A percentile compares a stretch with the other conserved stretches of the same genome.
These are phyloP conservation scores for Psophocarpus tetragonolobus DNA, from an alignment of 306 rosid species.

Conservation along the genomic window DNA sequence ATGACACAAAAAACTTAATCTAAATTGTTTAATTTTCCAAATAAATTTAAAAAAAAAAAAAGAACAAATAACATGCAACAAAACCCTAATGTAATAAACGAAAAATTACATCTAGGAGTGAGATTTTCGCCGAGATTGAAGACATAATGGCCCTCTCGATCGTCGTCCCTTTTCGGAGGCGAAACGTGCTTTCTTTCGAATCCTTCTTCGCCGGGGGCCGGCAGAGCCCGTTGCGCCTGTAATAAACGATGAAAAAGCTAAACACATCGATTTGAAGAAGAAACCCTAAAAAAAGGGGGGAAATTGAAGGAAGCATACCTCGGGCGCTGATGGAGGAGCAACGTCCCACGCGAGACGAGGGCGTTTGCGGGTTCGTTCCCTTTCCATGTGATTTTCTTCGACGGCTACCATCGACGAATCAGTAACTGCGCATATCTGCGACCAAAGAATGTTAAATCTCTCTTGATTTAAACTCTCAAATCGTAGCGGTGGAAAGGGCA, in stretches of 20 bases:
- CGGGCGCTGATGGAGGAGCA: conserved; percentile 57
- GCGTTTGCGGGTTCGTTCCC: conserved; percentile 70
- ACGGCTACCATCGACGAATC: conserved; percentile 33
- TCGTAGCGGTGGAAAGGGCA: neutral
- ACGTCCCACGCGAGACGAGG: conserved; percentile 86
- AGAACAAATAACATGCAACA: no score
- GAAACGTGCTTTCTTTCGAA: conserved; percentile 54
- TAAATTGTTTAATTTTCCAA: neutral
- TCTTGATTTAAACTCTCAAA: neutral
- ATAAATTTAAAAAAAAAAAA: neutral
- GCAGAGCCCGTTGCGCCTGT: conserved; percentile 57
- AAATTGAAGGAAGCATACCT: conserved; percentile 47
- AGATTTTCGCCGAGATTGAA: conserved; percentile 91
- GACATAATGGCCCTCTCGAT: conserved; percentile 93
- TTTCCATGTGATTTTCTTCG: conserved; percentile 55
- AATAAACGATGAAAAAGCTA: conserved; percentile 14
- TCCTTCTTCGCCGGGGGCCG: conserved; percentile 43
- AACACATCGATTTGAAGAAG: neutral
- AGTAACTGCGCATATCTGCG: conserved; percentile 1
- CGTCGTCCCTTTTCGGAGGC: conserved; percentile 88
- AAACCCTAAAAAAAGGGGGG: conserved; percentile 50
- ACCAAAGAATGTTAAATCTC: neutral
- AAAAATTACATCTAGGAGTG: conserved; percentile 79
- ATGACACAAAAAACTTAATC: neutral
- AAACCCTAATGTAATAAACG: neutral